Evolutionary conservation across 2,329 filamentous ascomycete species (phyloP).

Genomic region (Colletotrichum viniferum): DNA sequence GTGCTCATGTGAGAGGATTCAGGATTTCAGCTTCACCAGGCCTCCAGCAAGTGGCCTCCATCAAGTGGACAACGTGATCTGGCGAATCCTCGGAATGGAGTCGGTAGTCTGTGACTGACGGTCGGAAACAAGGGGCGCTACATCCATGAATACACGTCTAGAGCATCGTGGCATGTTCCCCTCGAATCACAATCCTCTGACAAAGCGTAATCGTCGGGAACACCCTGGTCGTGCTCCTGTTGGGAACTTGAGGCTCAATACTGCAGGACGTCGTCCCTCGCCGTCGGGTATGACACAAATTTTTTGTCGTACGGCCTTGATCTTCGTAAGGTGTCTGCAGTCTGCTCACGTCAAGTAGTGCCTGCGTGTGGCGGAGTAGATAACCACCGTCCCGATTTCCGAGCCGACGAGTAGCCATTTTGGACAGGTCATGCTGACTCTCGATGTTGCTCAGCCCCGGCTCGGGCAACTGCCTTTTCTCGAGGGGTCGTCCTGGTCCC

Average conservation of each 20-base stretch:
- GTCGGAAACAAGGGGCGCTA: background rate
- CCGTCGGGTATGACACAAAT: background rate
- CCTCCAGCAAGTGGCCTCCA: background rate
- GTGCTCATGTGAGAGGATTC: background rate
- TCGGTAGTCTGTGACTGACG: background rate
- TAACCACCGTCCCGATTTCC: conserved; percentile 1
- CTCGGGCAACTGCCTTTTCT: background rate
- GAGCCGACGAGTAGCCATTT: conserved; percentile 2
- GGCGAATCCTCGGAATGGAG: background rate
- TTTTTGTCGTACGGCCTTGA: background rate
- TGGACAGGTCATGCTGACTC: conserved; percentile 1
- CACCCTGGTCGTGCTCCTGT: background rate
- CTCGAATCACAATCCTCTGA: background rate
- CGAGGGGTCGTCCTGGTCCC: background rate
- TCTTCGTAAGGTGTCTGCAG: conserved; percentile 5
- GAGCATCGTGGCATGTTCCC: background rate
- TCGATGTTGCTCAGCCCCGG: background rate
- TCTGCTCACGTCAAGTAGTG: background rate
- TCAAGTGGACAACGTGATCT: background rate
- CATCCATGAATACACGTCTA: background rate
- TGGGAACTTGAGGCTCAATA: background rate
- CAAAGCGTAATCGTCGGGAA: background rate
- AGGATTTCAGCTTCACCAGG: background rate
- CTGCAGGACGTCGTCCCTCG: background rate
- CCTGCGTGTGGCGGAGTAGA: background rate